Percentiles rank a stretch among this genome's conserved stretches.
Conservation (phyloP, 1,284 basidiomycete genomes). For the Pseudozyma tsukubaensis region DNA sequence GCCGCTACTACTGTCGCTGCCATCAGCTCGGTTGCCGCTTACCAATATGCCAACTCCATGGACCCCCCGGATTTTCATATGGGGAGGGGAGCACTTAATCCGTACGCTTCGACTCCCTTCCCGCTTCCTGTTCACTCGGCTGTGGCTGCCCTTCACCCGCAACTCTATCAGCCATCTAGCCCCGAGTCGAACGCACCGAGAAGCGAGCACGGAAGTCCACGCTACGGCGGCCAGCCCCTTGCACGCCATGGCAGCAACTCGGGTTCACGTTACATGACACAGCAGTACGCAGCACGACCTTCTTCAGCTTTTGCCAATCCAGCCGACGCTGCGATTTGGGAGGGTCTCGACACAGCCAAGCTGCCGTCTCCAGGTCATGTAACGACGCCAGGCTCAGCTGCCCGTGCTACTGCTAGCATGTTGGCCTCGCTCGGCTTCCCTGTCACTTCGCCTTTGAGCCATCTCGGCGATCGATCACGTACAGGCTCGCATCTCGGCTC, state of each 20-base stretch:
- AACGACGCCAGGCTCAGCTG: conserved; percentile 40
- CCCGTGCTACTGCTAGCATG: conserved; percentile 39
- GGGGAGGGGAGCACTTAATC: conserved; percentile 56
- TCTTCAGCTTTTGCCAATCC: conserved; percentile 20
- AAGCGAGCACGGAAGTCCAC: conserved; percentile 58
- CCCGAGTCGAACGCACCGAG: conserved; percentile 58
- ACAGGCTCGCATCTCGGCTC: conserved; percentile 29
- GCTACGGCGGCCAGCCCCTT: conserved; percentile 47
- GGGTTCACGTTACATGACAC: conserved; percentile 29
- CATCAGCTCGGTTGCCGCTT: conserved; percentile 51
- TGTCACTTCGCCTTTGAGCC: conserved; percentile 48
- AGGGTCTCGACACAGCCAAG: conserved; percentile 49
- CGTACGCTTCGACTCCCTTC: conserved; percentile 56
- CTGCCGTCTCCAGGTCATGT: conserved; percentile 45
- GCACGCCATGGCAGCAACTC: conserved; percentile 48
- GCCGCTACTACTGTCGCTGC: conserved; percentile 48
- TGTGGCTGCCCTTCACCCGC: conserved; percentile 47
- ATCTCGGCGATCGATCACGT: conserved; percentile 43
- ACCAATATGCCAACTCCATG: conserved; percentile 49
- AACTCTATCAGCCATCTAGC: conserved; percentile 54
- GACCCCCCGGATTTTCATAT: conserved; percentile 56
- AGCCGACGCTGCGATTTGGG: conserved; percentile 52
- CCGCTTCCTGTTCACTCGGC: conserved; percentile 53
- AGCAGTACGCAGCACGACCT: conserved; percentile 21
- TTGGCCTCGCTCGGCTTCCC: conserved; percentile 46